Conservation (phyloP, 2,329 filamentous ascomycete species). For the Lasiodiplodia gonubiensis region DNA sequence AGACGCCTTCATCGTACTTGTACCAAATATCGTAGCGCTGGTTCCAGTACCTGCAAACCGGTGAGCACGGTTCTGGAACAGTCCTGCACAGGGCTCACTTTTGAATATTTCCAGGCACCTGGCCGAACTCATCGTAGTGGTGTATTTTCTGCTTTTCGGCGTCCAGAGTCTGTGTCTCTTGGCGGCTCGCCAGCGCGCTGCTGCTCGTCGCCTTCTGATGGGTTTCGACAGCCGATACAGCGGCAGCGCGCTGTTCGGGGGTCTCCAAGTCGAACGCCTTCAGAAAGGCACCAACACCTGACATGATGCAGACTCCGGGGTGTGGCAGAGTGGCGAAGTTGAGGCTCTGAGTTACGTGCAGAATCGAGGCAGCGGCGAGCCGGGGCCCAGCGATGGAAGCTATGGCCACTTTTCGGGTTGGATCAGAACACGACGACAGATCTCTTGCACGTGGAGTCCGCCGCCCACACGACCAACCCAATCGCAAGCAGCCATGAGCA, state of each 20-base stretch:
- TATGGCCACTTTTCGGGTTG: conserved; percentile 22
- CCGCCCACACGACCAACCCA: conserved; percentile 34
- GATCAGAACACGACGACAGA: conserved; percentile 23
- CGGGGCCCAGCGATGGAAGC: conserved; percentile 16
- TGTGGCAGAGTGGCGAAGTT: too few species aligned
- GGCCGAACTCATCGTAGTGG: conserved; percentile 72
- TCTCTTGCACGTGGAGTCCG: conserved; percentile 20
- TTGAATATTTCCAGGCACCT: conserved; percentile 82
- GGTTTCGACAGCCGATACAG: background rate
- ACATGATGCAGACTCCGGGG: background rate
- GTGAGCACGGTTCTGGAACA: background rate
- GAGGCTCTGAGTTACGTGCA: background rate
- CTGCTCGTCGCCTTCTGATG: conserved; percentile 34
- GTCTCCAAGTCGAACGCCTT: conserved; percentile 1
- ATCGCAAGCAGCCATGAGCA: conserved; percentile 49
- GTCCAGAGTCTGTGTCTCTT: conserved; percentile 42
- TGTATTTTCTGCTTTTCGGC: background rate
- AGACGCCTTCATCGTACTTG: conserved; percentile 83
- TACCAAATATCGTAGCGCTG: conserved; percentile 89
- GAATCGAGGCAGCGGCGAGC: background rate
- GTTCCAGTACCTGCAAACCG: conserved; percentile 76
- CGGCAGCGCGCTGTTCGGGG: conserved; percentile 15
- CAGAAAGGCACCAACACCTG: conserved; percentile 3
- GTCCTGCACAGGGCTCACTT: conserved; percentile 63
- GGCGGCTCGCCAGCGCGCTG: conserved; percentile 41